Percentiles rank a stretch among this genome's conserved stretches.
These are phyloP conservation scores for Mortierella sp. DNA, from an alignment of 371 early-diverging fungal species.

Conservation along the genomic window DNA sequence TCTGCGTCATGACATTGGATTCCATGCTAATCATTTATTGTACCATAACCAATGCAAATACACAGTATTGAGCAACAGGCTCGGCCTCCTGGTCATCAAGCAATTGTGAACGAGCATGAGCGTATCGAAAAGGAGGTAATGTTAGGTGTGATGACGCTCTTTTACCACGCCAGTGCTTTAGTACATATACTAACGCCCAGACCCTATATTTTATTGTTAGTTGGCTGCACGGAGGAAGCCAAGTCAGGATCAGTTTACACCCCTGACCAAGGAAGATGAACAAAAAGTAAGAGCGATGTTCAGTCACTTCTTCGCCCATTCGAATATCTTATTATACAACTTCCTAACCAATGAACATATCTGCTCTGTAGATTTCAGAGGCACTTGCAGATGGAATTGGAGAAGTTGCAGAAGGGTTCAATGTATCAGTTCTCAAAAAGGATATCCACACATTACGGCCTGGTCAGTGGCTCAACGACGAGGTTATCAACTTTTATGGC, in stretches of 20 bases:
- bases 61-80: conserved; percentile 31
- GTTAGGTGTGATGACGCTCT: not conserved
- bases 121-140: conserved; percentile 48
- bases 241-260: conserved; percentile 36
- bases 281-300: conserved; percentile 28
- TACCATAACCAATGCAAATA: not conserved
- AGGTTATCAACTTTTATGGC: conserved; percentile 93
- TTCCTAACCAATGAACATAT: not conserved
- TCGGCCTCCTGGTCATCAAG: conserved; percentile 23
- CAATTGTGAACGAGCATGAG: conserved; percentile 31
- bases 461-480: conserved; percentile 95
- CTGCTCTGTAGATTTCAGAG: conserved; percentile 41
- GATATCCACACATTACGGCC: conserved; percentile 81
- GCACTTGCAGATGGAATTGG: conserved; percentile 54
- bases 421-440: conserved; percentile 66
- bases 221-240: conserved; percentile 21
- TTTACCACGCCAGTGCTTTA: not conserved
- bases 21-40: not conserved
- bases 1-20: not conserved
- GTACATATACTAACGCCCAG: not conserved
- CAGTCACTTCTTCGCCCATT: not conserved
- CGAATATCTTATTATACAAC: not conserved
- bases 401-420: conserved; percentile 66
- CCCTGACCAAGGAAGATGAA: conserved; percentile 59
- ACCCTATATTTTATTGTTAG: conserved; percentile 10